Evolutionary conservation across 306 rosid genomes (phyloP).

Genomic region (Crotalaria pallida): DNA sequence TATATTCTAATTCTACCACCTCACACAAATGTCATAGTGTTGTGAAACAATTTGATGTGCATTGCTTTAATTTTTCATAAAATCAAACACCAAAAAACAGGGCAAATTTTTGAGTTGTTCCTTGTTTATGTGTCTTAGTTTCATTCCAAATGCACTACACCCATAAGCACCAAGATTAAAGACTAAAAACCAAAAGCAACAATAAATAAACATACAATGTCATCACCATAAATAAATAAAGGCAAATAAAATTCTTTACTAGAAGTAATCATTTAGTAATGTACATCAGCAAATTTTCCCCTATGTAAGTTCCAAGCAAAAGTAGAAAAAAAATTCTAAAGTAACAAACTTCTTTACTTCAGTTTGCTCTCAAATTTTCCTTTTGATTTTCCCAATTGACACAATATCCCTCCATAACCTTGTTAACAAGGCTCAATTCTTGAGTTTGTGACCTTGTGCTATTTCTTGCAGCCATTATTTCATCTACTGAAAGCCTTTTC

Average conservation of each 20-base stretch:
- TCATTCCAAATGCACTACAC: neutral
- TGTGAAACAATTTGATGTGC: too few species aligned
- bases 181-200: neutral
- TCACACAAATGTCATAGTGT: too few species aligned
- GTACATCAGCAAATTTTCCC: constrained; percentile 35
- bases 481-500: constrained; percentile 54
- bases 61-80: too few species aligned
- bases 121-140: neutral
- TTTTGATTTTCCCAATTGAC: neutral
- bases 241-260: constrained; percentile 6
- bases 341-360: constrained; percentile 9
- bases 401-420: neutral
- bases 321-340: constrained; percentile 6
- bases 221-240: neutral
- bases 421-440: constrained; percentile 25
- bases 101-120: too few species aligned
- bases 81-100: too few species aligned
- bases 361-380: neutral
- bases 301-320: constrained; percentile 14
- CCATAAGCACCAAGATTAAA: neutral
- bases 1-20: too few species aligned
- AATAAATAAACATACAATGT: neutral
- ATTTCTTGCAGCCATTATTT: constrained; percentile 65
- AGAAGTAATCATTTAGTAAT: constrained; percentile 19
- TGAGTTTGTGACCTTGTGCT: constrained; percentile 49